A percentile compares a stretch with the other conserved stretches of the same genome.
These are phyloP conservation scores for Phlegmacium glaucopus DNA, from an alignment of 768 basidiomycete genomes.

Conservation along the genomic window DNA sequence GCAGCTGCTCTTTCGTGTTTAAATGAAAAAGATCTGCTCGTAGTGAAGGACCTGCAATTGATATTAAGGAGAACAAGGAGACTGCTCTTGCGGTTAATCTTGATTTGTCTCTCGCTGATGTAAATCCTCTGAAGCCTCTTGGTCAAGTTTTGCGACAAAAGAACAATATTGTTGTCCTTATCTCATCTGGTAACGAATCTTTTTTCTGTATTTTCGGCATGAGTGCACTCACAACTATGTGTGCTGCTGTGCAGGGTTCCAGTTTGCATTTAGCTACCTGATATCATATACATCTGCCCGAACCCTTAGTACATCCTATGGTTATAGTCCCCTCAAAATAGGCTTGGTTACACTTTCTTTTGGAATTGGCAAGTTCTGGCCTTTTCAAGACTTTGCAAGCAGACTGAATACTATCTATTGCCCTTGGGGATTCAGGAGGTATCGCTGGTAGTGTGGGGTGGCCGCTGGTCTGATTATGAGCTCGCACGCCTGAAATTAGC, in stretches of 20 bases:
- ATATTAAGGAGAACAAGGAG: conserved; percentile 20
- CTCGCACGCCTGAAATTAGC: conserved; percentile 34
- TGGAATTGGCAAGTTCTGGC: conserved; percentile 51
- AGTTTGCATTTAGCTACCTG: conserved; percentile 70
- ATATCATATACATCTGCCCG: conserved; percentile 73
- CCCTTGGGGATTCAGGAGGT: conserved; percentile 24
- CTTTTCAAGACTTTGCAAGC: background rate
- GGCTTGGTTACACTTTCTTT: conserved; percentile 77
- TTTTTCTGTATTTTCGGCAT: background rate
- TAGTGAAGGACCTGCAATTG: conserved; percentile 2
- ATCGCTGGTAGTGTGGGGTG: conserved; percentile 41
- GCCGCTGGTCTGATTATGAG: conserved; percentile 41
- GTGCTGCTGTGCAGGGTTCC: conserved; percentile 53
- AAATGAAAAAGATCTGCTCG: no score
- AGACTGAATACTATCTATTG: background rate
- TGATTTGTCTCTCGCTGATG: conserved; percentile 59
- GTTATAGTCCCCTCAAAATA: conserved; percentile 64
- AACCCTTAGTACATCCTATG: conserved; percentile 60
- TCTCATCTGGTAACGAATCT: conserved; percentile 55
- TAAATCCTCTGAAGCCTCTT: conserved; percentile 74
- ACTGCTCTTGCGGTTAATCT: conserved; percentile 22
- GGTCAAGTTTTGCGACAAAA: conserved; percentile 49
- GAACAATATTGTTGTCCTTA: conserved; percentile 67
- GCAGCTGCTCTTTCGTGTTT: background rate
- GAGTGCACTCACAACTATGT: background rate